phyloP scores from a whole-genome alignment of 192 early-diverging fungal genomes.

The Borealophlyctis nickersoniae region DNA sequence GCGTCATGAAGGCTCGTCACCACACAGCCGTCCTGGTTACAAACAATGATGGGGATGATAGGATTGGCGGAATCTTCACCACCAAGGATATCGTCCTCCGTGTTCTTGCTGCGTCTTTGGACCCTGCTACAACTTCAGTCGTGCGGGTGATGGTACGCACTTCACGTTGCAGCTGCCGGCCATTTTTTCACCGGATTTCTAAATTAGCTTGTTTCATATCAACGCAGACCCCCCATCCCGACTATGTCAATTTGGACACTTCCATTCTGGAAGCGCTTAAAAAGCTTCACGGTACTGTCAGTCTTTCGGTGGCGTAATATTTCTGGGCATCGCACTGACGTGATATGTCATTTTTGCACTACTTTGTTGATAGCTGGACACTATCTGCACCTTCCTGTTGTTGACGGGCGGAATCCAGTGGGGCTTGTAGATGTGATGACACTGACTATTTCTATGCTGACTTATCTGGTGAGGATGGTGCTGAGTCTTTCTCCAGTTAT shows the following conservation, averaged over 20 bases:
- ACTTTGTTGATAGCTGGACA: too few relatives aligned
- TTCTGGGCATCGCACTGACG: neutral
- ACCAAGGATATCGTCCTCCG: conserved; percentile 51
- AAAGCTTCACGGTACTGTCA: conserved; percentile 39
- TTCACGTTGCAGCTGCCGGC: too few relatives aligned
- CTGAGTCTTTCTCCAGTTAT: too few relatives aligned
- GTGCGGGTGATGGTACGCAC: conserved; percentile 85
- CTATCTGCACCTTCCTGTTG: conserved; percentile 48
- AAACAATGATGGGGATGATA: conserved; percentile 28
- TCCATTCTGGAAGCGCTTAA: conserved; percentile 50
- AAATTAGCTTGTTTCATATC: neutral
- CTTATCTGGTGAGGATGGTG: conserved; percentile 40
- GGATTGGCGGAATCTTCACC: conserved; percentile 49
- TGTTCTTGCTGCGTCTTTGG: conserved; percentile 57
- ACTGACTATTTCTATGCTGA: conserved; percentile 45
- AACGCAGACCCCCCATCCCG: conserved; percentile 47
- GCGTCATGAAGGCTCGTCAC: conserved; percentile 36
- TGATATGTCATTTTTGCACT: conserved; percentile 7
- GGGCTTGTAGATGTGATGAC: conserved; percentile 49
- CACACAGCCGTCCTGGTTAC: conserved; percentile 46
- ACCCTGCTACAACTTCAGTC: conserved; percentile 86
- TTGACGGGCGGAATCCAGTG: conserved; percentile 33
- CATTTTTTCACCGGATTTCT: neutral
- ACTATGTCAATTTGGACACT: conserved; percentile 34
- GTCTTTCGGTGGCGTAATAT: neutral